A percentile compares a stretch with the other conserved stretches of the same genome.
Evolutionary conservation across 768 basidiomycete species (phyloP).

Genomic region (Tricholoma hemisulphureum): DNA sequence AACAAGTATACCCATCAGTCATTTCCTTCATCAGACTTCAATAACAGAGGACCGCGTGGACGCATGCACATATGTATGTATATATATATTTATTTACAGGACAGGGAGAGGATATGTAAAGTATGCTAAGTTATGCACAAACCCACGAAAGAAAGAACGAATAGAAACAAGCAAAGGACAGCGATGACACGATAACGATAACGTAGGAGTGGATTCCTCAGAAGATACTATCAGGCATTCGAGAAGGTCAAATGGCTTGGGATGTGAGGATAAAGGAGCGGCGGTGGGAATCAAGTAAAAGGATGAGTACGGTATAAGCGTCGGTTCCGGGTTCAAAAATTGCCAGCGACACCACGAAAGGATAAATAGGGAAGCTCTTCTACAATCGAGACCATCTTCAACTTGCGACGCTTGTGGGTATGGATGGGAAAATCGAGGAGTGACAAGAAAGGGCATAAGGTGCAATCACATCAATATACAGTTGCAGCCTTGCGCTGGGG

Average conservation of each 20-base stretch:
- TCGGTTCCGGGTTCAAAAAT: slow-evolving; percentile 6
- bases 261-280: slow-evolving; percentile 19
- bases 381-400: background rate
- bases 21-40: slow-evolving; percentile 8
- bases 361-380: slow-evolving; percentile 4
- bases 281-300: slow-evolving; percentile 16
- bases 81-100: no score
- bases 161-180: slow-evolving; percentile 3
- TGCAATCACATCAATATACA: slow-evolving; percentile 66
- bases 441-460: background rate
- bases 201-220: slow-evolving; percentile 15
- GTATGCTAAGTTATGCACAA: background rate
- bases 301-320: slow-evolving; percentile 24
- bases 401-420: background rate
- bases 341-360: slow-evolving; percentile 4
- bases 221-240: slow-evolving; percentile 9
- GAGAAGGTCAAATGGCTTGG: slow-evolving; percentile 2
- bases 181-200: slow-evolving; percentile 5
- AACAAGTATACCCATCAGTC: slow-evolving; percentile 17
- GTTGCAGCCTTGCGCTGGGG: slow-evolving; percentile 70
- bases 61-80: slow-evolving; percentile 13
- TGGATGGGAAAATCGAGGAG: background rate
- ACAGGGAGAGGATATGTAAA: background rate
- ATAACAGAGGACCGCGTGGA: slow-evolving; percentile 8
- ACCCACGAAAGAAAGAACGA: slow-evolving; percentile 1